These are phyloP conservation scores for Chenopodium suecicum DNA, from an alignment of 148 eudicot genomes.

Conservation along the genomic window DNA sequence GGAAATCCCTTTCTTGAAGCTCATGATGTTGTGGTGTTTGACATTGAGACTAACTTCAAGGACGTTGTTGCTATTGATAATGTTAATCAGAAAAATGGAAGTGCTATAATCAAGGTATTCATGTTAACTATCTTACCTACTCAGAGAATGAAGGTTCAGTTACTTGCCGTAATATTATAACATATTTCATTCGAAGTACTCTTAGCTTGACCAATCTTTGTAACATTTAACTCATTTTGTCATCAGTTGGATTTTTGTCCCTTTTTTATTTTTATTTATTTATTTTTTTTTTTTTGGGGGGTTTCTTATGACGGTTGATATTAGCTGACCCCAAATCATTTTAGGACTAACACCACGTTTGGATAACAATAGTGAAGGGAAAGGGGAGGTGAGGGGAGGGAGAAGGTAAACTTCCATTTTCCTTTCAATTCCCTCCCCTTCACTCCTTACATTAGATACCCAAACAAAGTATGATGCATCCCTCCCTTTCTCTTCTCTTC, in stretches of 20 bases:
- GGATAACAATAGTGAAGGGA: too few species aligned
- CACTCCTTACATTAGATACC: too few species aligned
- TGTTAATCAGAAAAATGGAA: slow-evolving; percentile 40
- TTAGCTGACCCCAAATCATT: too few species aligned
- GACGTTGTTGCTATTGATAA: slow-evolving; percentile 56
- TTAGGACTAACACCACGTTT: too few species aligned
- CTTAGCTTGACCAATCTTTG: neutral
- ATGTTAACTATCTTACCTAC: slow-evolving; percentile 3
- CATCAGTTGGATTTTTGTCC: neutral
- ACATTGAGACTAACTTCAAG: slow-evolving; percentile 60
- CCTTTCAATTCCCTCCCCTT: too few species aligned
- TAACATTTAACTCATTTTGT: neutral
- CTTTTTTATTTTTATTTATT: neutral
- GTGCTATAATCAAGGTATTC: slow-evolving; percentile 51
- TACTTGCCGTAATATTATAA: slow-evolving; percentile 6
- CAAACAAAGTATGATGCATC: too few species aligned
- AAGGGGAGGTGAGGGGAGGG: too few species aligned
- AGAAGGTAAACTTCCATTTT: too few species aligned
- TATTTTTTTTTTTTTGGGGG: neutral
- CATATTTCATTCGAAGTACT: neutral
- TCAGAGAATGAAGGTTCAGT: neutral
- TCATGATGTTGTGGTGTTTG: slow-evolving; percentile 40
- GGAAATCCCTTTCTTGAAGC: slow-evolving; percentile 85
- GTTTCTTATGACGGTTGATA: neutral
- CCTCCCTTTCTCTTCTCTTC: too few species aligned